Evolutionary conservation across 768 basidiomycete genomes (phyloP).

Genomic region (Mycena rosella): DNA sequence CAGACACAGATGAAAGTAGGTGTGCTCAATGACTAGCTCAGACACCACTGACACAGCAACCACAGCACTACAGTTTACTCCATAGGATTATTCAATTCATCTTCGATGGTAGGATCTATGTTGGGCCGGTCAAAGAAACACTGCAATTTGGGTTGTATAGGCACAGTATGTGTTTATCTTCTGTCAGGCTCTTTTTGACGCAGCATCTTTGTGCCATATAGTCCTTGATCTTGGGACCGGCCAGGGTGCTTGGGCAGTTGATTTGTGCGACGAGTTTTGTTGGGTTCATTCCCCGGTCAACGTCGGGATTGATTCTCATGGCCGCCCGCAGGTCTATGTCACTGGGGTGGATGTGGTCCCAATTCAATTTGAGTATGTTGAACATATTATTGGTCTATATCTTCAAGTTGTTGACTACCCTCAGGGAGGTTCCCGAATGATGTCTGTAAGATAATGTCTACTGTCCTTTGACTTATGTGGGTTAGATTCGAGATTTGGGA

Average conservation of each 20-base stretch:
- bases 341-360: constrained; percentile 23
- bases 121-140: constrained; percentile 72
- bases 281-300: constrained; percentile 15
- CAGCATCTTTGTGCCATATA: constrained; percentile 34
- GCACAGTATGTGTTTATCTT: constrained; percentile 48
- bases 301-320: not conserved
- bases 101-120: constrained; percentile 71
- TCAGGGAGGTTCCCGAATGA: constrained; percentile 17
- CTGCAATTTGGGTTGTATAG: constrained; percentile 65
- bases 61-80: constrained; percentile 71
- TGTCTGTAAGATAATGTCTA: not conserved
- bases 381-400: too few relatives aligned
- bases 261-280: constrained; percentile 16
- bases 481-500: constrained; percentile 79
- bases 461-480: not conserved
- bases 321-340: constrained; percentile 1
- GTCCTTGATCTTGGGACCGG: constrained; percentile 82
- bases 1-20: constrained; percentile 73
- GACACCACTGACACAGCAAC: not conserved
- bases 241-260: constrained; percentile 67
- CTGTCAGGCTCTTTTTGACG: not conserved
- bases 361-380: constrained; percentile 17
- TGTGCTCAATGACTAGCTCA: constrained; percentile 11
- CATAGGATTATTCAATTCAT: constrained; percentile 79
- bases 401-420: not conserved